A percentile compares a stretch with the other conserved stretches of the same genome.
phyloP scores from a whole-genome alignment of 495 filamentous ascomycete species.

The Staphylotrichum longicolle region DNA sequence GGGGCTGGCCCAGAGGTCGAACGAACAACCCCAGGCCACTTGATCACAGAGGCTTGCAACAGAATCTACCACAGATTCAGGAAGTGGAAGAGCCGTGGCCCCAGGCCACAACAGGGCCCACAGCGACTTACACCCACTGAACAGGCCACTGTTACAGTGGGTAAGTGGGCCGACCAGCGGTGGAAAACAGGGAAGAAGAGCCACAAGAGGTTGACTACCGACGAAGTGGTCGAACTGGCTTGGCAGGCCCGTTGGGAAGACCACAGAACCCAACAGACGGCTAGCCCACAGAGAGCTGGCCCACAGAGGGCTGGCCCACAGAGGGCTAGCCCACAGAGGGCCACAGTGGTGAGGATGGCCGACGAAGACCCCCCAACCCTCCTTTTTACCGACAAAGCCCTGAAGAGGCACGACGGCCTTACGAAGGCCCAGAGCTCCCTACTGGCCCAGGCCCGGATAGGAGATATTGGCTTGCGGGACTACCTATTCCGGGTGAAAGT shows the following conservation, averaged over 20 bases:
- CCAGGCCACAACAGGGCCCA: not conserved
- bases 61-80: too few species aligned
- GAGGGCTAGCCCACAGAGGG: too few species aligned
- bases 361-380: not conserved
- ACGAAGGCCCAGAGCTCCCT: conserved; percentile 8
- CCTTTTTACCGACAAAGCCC: not conserved
- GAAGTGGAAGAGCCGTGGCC: too few species aligned
- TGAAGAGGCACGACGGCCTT: not conserved
- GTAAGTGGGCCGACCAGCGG: not conserved
- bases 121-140: not conserved
- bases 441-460: conserved; percentile 1
- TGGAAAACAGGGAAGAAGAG: not conserved
- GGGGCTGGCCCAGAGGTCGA: too few species aligned
- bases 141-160: not conserved
- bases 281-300: too few species aligned
- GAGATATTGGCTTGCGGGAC: conserved; percentile 11
- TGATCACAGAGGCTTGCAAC: too few species aligned
- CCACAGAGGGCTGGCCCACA: too few species aligned
- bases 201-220: not conserved
- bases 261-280: not conserved
- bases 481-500: not conserved
- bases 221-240: conserved; percentile 4
- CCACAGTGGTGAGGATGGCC: not conserved
- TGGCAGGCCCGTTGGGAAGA: not conserved
- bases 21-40: too few species aligned